Evolutionary conservation across 495 filamentous ascomycete genomes (phyloP).

Genomic region (Aspergillus biplanus): DNA sequence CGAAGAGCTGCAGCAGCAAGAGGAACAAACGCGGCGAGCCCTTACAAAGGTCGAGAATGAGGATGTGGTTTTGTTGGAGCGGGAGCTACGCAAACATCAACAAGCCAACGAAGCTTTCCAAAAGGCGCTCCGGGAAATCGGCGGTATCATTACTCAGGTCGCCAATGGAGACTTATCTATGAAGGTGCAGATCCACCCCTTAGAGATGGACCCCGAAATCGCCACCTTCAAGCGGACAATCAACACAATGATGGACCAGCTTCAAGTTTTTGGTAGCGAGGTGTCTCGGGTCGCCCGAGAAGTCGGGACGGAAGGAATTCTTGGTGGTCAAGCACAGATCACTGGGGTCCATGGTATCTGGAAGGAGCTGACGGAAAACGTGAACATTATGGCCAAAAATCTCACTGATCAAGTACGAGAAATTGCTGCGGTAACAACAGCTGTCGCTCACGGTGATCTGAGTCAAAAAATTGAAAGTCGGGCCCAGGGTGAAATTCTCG

Average conservation of each 20-base stretch:
- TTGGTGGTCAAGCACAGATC: conserved; percentile 96
- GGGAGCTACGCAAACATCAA: conserved; percentile 93
- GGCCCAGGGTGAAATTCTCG: conserved; percentile 92
- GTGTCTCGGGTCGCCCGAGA: conserved; percentile 95
- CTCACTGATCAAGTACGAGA: conserved; percentile 89
- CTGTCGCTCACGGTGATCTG: conserved; percentile 94
- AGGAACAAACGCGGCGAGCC: conserved; percentile 59
- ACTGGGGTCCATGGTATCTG: conserved; percentile 95
- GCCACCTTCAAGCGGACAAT: conserved; percentile 96
- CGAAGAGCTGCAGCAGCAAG: conserved; percentile 64
- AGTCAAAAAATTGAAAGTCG: conserved; percentile 95
- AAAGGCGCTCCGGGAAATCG: conserved; percentile 95
- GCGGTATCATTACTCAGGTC: conserved; percentile 93
- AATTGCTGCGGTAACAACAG: conserved; percentile 94
- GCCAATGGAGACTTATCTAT: conserved; percentile 96
- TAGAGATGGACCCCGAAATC: conserved; percentile 99
- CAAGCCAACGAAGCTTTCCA: conserved; percentile 99
- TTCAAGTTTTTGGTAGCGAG: conserved; percentile 96
- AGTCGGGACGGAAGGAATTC: conserved; percentile 94
- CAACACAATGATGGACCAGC: conserved; percentile 99
- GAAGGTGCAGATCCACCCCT: conserved; percentile 93
- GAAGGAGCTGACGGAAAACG: conserved; percentile 97
- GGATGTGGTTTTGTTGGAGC: conserved; percentile 72
- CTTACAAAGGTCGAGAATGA: conserved; percentile 63
- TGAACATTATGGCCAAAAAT: conserved; percentile 96